These are phyloP conservation scores for Leccinum pachyderme DNA, from an alignment of 1,284 basidiomycete genomes.

Conservation along the genomic window DNA sequence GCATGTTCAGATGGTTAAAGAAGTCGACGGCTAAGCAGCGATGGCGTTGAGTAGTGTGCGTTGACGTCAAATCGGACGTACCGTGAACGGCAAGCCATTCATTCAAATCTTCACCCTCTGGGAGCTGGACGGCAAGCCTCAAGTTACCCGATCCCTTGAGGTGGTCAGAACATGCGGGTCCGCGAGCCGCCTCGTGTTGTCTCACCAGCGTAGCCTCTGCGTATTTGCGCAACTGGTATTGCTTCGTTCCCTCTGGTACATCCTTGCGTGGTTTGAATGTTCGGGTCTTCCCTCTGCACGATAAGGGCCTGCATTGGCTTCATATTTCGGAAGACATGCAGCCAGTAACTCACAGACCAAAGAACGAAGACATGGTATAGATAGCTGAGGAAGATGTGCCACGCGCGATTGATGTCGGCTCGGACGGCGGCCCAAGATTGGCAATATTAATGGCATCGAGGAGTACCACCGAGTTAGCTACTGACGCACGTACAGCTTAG, in stretches of 20 bases:
- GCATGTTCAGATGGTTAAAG: conserved; percentile 95
- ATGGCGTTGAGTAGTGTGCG: conserved; percentile 4
- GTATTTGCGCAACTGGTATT: conserved; percentile 95
- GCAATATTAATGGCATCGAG: conserved; percentile 3
- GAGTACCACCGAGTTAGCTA: background rate
- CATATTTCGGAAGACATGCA: background rate
- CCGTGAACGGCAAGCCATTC: conserved; percentile 98
- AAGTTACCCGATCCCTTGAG: conserved; percentile 90
- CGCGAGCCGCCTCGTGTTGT: background rate
- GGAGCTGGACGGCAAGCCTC: conserved; percentile 84
- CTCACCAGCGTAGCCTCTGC: conserved; percentile 92
- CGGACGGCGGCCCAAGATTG: conserved; percentile 13
- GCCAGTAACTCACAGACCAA: conserved; percentile 64
- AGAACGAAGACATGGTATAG: conserved; percentile 74
- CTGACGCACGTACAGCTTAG: background rate
- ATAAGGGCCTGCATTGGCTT: conserved; percentile 12
- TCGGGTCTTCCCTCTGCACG: conserved; percentile 75
- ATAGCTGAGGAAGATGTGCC: conserved; percentile 7
- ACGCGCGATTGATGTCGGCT: conserved; percentile 3
- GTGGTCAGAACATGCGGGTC: conserved; percentile 7
- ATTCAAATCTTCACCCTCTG: conserved; percentile 92
- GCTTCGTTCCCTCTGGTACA: conserved; percentile 93
- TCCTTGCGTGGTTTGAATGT: conserved; percentile 98
- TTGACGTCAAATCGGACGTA: conserved; percentile 39
- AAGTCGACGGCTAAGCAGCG: conserved; percentile 79